Base-by-base conservation (phyloP, 208 protist genomes). In the Porcisia deanei region DNA sequence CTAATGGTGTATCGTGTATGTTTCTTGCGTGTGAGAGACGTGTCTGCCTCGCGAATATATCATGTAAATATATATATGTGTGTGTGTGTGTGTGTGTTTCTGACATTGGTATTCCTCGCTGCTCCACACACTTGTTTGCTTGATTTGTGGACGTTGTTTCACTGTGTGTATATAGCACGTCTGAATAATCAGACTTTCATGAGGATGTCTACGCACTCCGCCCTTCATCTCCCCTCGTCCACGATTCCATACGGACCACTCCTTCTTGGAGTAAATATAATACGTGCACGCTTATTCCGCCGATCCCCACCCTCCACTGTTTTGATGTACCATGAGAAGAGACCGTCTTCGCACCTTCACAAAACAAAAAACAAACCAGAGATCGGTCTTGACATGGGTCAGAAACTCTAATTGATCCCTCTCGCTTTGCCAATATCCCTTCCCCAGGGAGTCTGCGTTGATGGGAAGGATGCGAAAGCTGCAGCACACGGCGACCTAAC, bases 171-270 rank as follows among this genome's bases (percentile, higher is more conserved):
- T n/a, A 47, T 34, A 49, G 63, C 41, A 52, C 39, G 39, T 71
- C 66, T 18, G 39, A 10, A 43, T 14, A 76, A 30, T 39, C 34
- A 52, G 47, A 52, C 8, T 52, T 52, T 52, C 30, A 52, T 52
- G 47, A 52, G 47, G 47, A 52, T 12, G 47, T 14, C 47, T 0
- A 3, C 34, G 45, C 43, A 39, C 49, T 61, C 34, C 63, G 52
- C 71, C 68, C 55, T 22, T 73, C 54, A 49, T 61, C n/a, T 67
- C 8, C 73, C 45, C 47, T 52, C 47, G 47, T 14, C 5, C 47
- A 52, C 47, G 10, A 52, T 12, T 52, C 10, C 47, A 14, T 52
- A 52, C 10, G 8, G 10, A 12, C 47, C 5, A 52, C 60, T 77
- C 57, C 18, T 49, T 63, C 72, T 30, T 30, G 30, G 30, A 30